Conservation (phyloP, 2,329 filamentous ascomycete genomes). For the Aphanocladium album region DNA sequence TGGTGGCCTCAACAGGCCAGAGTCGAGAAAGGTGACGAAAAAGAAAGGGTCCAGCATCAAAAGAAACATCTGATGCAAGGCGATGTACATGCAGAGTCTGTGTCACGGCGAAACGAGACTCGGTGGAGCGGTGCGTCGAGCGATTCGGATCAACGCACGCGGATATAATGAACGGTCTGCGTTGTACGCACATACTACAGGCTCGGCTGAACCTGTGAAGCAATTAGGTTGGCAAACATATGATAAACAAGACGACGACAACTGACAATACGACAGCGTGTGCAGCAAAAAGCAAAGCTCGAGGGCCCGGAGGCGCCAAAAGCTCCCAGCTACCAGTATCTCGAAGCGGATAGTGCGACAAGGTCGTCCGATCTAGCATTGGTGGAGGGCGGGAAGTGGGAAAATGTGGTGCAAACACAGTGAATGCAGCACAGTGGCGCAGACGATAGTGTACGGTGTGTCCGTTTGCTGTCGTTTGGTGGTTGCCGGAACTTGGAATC, state of each 20-base stretch:
- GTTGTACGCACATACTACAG: neutral
- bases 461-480: neutral
- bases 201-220: neutral
- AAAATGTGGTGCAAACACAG: constrained; percentile 3
- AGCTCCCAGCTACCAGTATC: neutral
- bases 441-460: neutral
- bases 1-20: neutral
- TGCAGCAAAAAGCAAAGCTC: neutral
- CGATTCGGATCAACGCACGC: neutral
- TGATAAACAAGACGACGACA: neutral
- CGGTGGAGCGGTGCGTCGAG: neutral
- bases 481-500: neutral
- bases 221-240: neutral
- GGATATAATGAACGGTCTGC: neutral
- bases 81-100: neutral
- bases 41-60: neutral
- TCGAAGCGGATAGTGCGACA: neutral
- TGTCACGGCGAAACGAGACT: neutral
- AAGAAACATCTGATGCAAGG: neutral
- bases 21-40: neutral
- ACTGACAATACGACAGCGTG: neutral
- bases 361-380: constrained; percentile 6
- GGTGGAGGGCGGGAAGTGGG: neutral
- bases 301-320: neutral
- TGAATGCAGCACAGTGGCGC: neutral